Percentiles rank a stretch among this genome's conserved stretches.
Evolutionary conservation across 2,329 filamentous ascomycete species (phyloP).

Genomic region (Dendrostoma leiphaemia): DNA sequence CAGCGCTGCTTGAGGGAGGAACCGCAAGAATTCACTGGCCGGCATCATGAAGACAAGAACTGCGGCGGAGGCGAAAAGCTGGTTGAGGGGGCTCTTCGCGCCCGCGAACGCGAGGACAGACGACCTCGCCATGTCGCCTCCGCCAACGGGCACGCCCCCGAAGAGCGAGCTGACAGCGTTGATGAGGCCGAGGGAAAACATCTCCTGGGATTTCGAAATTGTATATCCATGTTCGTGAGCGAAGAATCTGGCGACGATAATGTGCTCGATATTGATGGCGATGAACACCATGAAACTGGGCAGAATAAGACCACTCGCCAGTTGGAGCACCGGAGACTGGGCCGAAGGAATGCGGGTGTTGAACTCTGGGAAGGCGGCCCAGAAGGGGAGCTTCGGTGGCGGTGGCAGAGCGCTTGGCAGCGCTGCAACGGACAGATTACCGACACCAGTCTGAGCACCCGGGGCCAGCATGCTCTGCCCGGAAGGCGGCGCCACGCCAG

Average conservation of each 20-base stretch:
- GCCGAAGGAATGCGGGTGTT: background rate
- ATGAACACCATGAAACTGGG: constrained; percentile 11
- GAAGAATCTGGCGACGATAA: constrained; percentile 5
- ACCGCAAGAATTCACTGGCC: background rate
- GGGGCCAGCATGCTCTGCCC: no score
- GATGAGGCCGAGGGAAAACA: constrained; percentile 5
- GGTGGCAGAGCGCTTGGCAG: background rate
- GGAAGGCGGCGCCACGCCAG: no score
- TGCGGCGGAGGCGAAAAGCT: constrained; percentile 5
- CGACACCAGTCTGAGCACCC: background rate
- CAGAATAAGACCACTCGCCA: constrained; percentile 2
- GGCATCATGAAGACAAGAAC: constrained; percentile 6
- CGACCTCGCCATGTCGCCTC: constrained; percentile 8
- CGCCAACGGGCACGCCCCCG: constrained; percentile 7
- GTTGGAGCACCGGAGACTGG: background rate
- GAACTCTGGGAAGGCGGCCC: constrained; percentile 5
- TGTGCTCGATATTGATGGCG: constrained; percentile 11
- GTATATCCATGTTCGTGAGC: constrained; percentile 5
- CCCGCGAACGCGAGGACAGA: constrained; percentile 3
- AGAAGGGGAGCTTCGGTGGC: constrained; percentile 6
- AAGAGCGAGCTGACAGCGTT: constrained; percentile 5
- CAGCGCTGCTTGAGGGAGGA: constrained; percentile 2
- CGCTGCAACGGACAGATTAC: background rate
- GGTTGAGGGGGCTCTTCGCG: constrained; percentile 10
- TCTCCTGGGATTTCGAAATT: constrained; percentile 6